These are phyloP conservation scores for Nitzschia sp. DNA, from an alignment of 108 stramenopile genomes.

Conservation along the genomic window DNA sequence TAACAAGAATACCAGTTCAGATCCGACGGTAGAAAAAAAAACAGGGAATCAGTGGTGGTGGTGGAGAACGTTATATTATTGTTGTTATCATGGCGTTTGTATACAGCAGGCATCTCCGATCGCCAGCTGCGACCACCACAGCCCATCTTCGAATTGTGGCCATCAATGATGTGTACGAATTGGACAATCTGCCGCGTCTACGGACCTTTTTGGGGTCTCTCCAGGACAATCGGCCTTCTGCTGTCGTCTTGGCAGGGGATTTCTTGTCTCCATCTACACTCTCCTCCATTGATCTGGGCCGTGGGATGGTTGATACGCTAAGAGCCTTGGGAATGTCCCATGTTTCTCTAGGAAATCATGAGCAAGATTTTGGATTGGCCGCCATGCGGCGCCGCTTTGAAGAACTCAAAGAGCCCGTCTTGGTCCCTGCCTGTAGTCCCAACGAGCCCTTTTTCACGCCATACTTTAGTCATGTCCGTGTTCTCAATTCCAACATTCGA, in stretches of 20 bases:
- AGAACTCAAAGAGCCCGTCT: conserved; percentile 32
- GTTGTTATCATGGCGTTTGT: too few relatives aligned
- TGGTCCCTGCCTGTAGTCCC: neutral
- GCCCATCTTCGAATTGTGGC: conserved; percentile 35
- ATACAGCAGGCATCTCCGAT: too few relatives aligned
- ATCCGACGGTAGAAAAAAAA: too few relatives aligned
- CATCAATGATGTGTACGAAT: conserved; percentile 42
- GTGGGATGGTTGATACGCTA: conserved; percentile 60
- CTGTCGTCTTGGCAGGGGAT: conserved; percentile 67
- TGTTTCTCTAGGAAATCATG: conserved; percentile 78
- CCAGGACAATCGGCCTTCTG: conserved; percentile 22
- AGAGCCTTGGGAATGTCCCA: conserved; percentile 60
- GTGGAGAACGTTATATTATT: too few relatives aligned
- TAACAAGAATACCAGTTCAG: too few relatives aligned
- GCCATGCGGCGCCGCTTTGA: conserved; percentile 42
- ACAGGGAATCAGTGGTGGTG: too few relatives aligned
- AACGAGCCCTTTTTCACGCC: neutral
- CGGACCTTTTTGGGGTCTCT: conserved; percentile 27
- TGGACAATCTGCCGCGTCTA: conserved; percentile 36
- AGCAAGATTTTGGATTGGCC: conserved; percentile 55
- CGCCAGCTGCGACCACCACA: neutral
- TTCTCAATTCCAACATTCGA: conserved; percentile 70
- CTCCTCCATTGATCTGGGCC: conserved; percentile 65
- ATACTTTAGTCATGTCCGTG: conserved; percentile 10
- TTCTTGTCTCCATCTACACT: conserved; percentile 68